Evolutionary conservation across 768 basidiomycete species (phyloP).

Genomic region (Mycena kentingensis): DNA sequence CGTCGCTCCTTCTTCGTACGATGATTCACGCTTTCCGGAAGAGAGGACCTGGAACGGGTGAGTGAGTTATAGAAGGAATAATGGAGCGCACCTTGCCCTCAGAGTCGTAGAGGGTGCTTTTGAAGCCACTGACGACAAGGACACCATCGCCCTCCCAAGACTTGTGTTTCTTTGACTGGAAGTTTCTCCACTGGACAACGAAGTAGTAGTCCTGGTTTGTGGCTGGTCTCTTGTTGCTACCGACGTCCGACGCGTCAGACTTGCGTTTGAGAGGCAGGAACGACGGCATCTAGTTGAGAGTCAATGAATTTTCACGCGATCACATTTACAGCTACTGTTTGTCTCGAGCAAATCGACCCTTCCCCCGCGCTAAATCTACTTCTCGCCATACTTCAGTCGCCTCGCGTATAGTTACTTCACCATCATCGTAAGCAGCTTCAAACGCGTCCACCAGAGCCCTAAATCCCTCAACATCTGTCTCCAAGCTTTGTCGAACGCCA

Average conservation of each 20-base stretch:
- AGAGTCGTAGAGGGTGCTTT: slow-evolving; percentile 56
- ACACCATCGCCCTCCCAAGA: slow-evolving; percentile 85
- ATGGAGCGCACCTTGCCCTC: slow-evolving; percentile 62
- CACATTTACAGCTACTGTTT: too few species aligned
- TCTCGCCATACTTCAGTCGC: slow-evolving; percentile 61
- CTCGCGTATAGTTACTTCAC: slow-evolving; percentile 45
- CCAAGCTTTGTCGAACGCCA: slow-evolving; percentile 49
- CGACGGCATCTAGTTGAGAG: slow-evolving; percentile 39
- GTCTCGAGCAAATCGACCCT: slow-evolving; percentile 71
- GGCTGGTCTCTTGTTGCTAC: background rate
- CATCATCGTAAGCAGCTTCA: slow-evolving; percentile 51
- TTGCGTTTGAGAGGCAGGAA: slow-evolving; percentile 44
- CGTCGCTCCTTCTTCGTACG: slow-evolving; percentile 37
- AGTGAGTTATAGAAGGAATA: too few species aligned
- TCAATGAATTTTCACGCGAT: too few species aligned
- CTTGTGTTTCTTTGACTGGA: slow-evolving; percentile 81
- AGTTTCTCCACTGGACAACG: slow-evolving; percentile 81
- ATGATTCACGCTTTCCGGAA: slow-evolving; percentile 49
- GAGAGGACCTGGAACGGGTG: too few species aligned
- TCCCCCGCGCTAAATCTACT: slow-evolving; percentile 72
- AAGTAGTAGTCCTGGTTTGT: slow-evolving; percentile 48
- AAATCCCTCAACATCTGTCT: slow-evolving; percentile 6
- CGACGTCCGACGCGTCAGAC: slow-evolving; percentile 28
- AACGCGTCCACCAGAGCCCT: slow-evolving; percentile 49
- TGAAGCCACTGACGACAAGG: slow-evolving; percentile 50